Conservation (phyloP, 345 rosid species). For the Bruguiera sexangula region DNA sequence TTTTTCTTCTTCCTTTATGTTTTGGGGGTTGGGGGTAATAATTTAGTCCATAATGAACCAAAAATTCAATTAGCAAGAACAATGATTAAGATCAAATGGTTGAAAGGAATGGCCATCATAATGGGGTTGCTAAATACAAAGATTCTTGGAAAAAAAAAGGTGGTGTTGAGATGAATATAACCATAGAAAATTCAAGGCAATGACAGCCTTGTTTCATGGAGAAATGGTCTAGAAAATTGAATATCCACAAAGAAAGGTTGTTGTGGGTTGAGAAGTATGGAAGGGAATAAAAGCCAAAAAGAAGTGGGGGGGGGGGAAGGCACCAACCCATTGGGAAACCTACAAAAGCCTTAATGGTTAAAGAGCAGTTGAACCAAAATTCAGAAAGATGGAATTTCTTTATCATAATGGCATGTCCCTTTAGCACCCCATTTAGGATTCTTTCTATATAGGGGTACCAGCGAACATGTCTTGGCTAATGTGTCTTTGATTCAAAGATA, state of each 20-base stretch:
- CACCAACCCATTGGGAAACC: constrained; percentile 34
- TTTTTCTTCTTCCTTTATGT: constrained; percentile 14
- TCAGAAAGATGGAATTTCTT: constrained; percentile 29
- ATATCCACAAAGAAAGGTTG: constrained; percentile 43
- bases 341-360: constrained; percentile 20
- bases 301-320: constrained; percentile 10
- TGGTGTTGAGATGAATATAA: constrained; percentile 47
- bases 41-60: constrained; percentile 19
- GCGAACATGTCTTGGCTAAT: constrained; percentile 10
- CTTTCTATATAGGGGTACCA: constrained; percentile 9
- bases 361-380: constrained; percentile 10
- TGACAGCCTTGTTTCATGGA: constrained; percentile 43
- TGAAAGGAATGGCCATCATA: constrained; percentile 26
- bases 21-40: constrained; percentile 13
- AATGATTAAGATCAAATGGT: constrained; percentile 32
- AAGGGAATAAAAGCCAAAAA: constrained; percentile 34
- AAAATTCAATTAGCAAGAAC: constrained; percentile 24
- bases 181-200: constrained; percentile 43
- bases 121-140: constrained; percentile 34
- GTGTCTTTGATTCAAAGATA: constrained; percentile 37
- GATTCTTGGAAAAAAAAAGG: constrained; percentile 21
- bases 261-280: constrained; percentile 30
- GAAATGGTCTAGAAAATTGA: constrained; percentile 33
- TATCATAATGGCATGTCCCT: constrained; percentile 31
- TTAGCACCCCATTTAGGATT: constrained; percentile 27